Evolutionary conservation across 2,329 filamentous ascomycete genomes (phyloP).

Genomic region (Alternaria infectoria): DNA sequence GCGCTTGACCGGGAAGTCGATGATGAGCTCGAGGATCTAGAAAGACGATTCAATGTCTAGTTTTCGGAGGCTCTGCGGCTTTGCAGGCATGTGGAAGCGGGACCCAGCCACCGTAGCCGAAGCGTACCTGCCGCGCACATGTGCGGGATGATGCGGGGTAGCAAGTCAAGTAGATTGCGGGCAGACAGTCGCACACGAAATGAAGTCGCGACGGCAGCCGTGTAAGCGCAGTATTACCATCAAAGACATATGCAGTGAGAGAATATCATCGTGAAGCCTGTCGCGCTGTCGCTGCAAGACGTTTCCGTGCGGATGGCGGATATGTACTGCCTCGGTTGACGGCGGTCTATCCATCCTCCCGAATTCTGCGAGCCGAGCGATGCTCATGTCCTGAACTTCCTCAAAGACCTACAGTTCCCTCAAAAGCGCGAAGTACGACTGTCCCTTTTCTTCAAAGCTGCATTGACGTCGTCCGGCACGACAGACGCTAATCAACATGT

Average conservation of each 20-base stretch:
- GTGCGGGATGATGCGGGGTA: constrained; percentile 18
- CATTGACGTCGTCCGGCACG: constrained; percentile 40
- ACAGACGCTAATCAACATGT: constrained; percentile 50
- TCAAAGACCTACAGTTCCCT: constrained; percentile 27
- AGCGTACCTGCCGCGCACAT: constrained; percentile 1
- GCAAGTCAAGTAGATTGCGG: constrained; percentile 1
- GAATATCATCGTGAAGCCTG: not conserved
- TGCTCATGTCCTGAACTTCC: constrained; percentile 25
- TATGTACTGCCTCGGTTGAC: constrained; percentile 38
- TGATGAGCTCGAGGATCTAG: not conserved
- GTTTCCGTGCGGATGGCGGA: not conserved
- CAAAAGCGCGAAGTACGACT: constrained; percentile 43
- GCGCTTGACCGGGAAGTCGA: not conserved
- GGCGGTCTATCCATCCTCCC: constrained; percentile 35
- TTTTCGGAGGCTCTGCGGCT: not conserved
- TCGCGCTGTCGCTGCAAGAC: not conserved
- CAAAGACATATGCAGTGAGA: not conserved
- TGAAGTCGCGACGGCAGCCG: not conserved
- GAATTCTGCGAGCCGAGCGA: constrained; percentile 35
- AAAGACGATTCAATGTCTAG: not conserved
- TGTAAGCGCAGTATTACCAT: not conserved
- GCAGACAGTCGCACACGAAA: not conserved
- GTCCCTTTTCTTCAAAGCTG: constrained; percentile 38
- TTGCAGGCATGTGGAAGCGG: not conserved
- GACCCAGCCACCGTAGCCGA: constrained; percentile 8